phyloP scores from a whole-genome alignment of 768 basidiomycete species.

The Trametes villosa region DNA sequence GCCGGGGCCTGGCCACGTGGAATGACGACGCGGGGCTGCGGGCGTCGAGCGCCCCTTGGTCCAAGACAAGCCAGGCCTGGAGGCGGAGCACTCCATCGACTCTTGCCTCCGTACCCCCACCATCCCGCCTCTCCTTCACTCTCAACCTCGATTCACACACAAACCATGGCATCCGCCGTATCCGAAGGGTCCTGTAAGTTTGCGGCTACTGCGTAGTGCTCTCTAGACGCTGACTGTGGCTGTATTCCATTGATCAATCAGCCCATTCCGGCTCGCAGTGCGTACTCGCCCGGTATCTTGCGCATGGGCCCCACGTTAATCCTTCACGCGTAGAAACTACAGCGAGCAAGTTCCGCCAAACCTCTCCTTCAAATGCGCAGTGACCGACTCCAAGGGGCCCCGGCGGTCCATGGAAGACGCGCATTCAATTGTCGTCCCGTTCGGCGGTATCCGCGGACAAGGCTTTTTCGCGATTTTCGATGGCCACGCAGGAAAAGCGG shows the following conservation, averaged over 20 bases:
- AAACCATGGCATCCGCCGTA: conserved; percentile 1
- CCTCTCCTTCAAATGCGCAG: conserved; percentile 48
- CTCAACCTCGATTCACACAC: too few species aligned
- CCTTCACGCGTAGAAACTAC: neutral
- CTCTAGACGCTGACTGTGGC: neutral
- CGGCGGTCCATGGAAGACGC: conserved; percentile 97
- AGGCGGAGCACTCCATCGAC: conserved; percentile 8
- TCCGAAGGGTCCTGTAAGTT: neutral
- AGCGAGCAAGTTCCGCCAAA: conserved; percentile 19
- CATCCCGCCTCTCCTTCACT: neutral
- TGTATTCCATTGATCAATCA: conserved; percentile 8
- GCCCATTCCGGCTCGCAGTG: conserved; percentile 12
- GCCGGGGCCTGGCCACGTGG: conserved; percentile 27
- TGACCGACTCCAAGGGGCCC: conserved; percentile 86
- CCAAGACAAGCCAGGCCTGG: conserved; percentile 3
- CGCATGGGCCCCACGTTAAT: neutral
- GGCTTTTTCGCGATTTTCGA: conserved; percentile 99
- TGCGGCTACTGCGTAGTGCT: neutral
- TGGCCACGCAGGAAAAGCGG: conserved; percentile 97
- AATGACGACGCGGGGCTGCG: conserved; percentile 28
- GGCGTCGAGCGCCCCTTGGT: neutral
- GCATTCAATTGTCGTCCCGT: conserved; percentile 96
- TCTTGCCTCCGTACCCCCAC: conserved; percentile 12
- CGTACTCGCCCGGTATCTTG: neutral
- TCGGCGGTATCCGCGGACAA: conserved; percentile 87